A percentile compares a stretch with the other conserved stretches of the same genome.
Evolutionary conservation across 2,329 filamentous ascomycete genomes (phyloP).

Genomic region (Monascus ruber): DNA sequence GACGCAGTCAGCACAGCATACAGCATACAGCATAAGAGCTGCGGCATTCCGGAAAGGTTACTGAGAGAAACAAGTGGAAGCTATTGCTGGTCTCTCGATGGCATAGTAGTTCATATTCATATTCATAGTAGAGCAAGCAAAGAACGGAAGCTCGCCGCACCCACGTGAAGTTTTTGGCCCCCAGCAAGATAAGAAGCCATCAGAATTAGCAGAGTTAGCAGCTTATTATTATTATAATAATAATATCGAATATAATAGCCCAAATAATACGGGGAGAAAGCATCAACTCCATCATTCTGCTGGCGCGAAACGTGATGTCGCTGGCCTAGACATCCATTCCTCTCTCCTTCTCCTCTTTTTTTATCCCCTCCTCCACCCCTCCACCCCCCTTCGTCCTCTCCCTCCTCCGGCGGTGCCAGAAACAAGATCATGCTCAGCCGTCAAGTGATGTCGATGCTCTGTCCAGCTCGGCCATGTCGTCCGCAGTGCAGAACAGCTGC

Average conservation of each 20-base stretch:
- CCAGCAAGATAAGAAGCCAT: not conserved
- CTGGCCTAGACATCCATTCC: not conserved
- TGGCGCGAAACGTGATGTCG: too few relatives aligned
- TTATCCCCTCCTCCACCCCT: not conserved
- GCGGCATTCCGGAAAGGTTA: too few relatives aligned
- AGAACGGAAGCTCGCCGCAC: not conserved
- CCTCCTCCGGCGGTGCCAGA: not conserved
- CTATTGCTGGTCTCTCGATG: too few relatives aligned
- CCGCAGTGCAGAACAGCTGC: conserved; percentile 22
- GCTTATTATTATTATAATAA: too few relatives aligned
- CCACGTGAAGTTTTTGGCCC: not conserved
- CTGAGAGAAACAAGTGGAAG: too few relatives aligned
- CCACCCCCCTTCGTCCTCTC: too few relatives aligned
- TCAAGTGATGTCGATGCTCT: not conserved
- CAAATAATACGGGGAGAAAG: too few relatives aligned
- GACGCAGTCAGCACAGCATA: too few relatives aligned
- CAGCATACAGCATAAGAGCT: too few relatives aligned
- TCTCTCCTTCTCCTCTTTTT: not conserved
- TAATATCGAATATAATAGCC: too few relatives aligned
- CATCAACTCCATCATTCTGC: too few relatives aligned
- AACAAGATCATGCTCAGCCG: not conserved
- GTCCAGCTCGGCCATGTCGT: conserved; percentile 20
- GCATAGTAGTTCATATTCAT: not conserved
- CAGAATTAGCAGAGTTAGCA: not conserved
- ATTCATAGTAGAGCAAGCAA: not conserved